Evolutionary conservation across 2,329 filamentous ascomycete genomes (phyloP), one percentile per base, ranked within the genome.

Genomic region (Diaporthe vexans): DNA sequence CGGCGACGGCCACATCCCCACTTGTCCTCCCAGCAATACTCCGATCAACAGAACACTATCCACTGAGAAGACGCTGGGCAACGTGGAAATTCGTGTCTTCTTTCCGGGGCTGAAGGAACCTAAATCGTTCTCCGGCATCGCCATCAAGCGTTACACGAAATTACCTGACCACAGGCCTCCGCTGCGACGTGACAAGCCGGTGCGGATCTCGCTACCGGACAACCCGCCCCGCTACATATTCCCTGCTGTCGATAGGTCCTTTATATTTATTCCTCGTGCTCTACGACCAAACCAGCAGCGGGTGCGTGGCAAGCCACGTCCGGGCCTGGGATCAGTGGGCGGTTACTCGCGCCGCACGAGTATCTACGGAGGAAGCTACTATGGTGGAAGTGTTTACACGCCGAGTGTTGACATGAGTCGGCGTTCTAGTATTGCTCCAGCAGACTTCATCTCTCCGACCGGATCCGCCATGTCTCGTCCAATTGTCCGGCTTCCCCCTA

Each of bases 211-310:
- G 11, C 88, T 99, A 56, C 96, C 97, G 2, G 89, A 93, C 37
- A 90, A 94, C 76, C 87, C 91, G 17, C 94, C 95, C 48, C 91
- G 94, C 76, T 98, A 98, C 83, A 95, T 98, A 75, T 98, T 97
- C 84, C 97, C 97, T 8, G 94, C 95, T 2, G 88, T 91, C 61
- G 95, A 98, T 79, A 89, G 97, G 77, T 98, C 97, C 0, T 99
- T 99, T 83, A 97, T 98, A 79, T 99, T 99, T 84, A 99, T 99
- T 75, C 97, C 97, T 17, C 91, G 97, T 78, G 96, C 96, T 15
- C 90, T 98, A 86, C 91, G 97, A 78, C 97, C 97, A 19, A 98
- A 98, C 81, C 95, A 97, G 82, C 94, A 97, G 85, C 91, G 92
- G 40, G 91, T 92, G 70, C 89, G 94, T 72, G 94, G 93, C 75